Percentiles rank a stretch among this genome's conserved stretches.
These are phyloP conservation scores for Physcia stellaris DNA, from an alignment of 495 filamentous ascomycete genomes.

Conservation along the genomic window DNA sequence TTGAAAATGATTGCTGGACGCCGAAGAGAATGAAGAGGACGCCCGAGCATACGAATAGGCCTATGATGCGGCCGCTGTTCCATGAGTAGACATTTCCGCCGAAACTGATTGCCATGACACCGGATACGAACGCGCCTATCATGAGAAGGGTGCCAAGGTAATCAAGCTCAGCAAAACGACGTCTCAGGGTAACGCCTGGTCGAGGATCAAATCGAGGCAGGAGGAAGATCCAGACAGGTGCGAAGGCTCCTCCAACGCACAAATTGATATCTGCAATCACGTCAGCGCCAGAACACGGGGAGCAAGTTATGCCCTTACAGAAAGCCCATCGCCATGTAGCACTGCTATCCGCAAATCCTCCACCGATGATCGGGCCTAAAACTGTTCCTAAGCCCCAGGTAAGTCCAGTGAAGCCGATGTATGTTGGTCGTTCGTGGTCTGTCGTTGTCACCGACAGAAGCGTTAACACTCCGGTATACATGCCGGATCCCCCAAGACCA, in stretches of 20 bases:
- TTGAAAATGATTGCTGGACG: constrained; percentile 34
- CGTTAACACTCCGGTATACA: constrained; percentile 32
- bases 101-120: constrained; percentile 36
- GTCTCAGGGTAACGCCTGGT: constrained; percentile 17
- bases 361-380: constrained; percentile 35
- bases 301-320: no score
- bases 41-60: constrained; percentile 10
- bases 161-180: constrained; percentile 15
- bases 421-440: constrained; percentile 26
- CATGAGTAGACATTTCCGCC: constrained; percentile 21
- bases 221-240: constrained; percentile 43
- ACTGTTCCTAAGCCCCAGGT: constrained; percentile 33
- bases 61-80: constrained; percentile 13
- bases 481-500: constrained; percentile 27
- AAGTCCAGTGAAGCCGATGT: constrained; percentile 22
- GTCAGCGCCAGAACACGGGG: no score
- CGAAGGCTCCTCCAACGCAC: constrained; percentile 34
- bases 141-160: constrained; percentile 22
- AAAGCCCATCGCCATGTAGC: constrained; percentile 56
- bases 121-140: constrained; percentile 25
- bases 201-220: constrained; percentile 33
- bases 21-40: constrained; percentile 11
- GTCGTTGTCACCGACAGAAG: constrained; percentile 26
- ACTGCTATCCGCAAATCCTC: constrained; percentile 40
- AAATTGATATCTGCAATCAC: constrained; percentile 72